Evolutionary conservation across 73 alveolate genomes (phyloP).

Genomic region (Symbiodinium natans): DNA sequence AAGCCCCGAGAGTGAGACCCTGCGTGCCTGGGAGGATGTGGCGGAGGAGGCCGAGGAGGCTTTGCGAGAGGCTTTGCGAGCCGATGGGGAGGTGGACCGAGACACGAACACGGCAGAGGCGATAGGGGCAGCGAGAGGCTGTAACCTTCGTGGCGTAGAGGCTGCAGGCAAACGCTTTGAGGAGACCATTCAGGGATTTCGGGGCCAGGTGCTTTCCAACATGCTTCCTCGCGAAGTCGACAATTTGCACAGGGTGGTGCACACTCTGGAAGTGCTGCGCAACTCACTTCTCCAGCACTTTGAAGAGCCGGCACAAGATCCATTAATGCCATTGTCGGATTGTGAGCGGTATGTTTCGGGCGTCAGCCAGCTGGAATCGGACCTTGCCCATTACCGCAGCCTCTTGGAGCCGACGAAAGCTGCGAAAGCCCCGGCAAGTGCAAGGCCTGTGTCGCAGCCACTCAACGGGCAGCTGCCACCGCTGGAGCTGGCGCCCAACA

Average conservation of each 20-base stretch:
- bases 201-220: background rate
- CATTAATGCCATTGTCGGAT: background rate
- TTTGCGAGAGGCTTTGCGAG: background rate
- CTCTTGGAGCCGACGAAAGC: background rate
- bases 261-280: slow-evolving; percentile 39
- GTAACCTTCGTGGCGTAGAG: background rate
- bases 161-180: slow-evolving; percentile 55
- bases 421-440: background rate
- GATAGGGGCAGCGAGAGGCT: too few relatives aligned
- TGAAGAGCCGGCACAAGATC: background rate
- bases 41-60: background rate
- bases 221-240: slow-evolving; percentile 64
- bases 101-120: too few relatives aligned
- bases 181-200: background rate
- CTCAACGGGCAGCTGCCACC: slow-evolving; percentile 43
- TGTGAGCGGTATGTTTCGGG: slow-evolving; percentile 38
- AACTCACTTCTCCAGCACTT: slow-evolving; percentile 5
- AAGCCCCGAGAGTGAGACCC: slow-evolving; percentile 15
- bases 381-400: slow-evolving; percentile 50
- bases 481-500: slow-evolving; percentile 29
- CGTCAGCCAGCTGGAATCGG: slow-evolving; percentile 37
- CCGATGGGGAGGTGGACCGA: too few relatives aligned
- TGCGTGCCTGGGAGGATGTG: background rate
- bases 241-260: slow-evolving; percentile 46
- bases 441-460: slow-evolving; percentile 1